Conservation (phyloP, 2,329 filamentous ascomycete species). For the Trichoderma aggressivum region DNA sequence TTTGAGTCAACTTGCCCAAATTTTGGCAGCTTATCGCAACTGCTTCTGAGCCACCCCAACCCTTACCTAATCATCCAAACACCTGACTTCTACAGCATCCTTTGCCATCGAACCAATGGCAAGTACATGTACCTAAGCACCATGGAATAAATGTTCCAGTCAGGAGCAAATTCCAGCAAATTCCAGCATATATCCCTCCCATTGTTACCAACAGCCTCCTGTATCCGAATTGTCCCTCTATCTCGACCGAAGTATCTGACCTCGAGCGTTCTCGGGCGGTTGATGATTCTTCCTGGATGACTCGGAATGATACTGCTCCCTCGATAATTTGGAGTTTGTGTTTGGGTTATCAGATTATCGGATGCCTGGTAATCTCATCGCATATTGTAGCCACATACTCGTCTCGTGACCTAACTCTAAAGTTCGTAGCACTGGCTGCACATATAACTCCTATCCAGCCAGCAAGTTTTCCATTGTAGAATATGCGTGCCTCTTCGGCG, state of each 20-base stretch:
- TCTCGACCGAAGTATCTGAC: neutral
- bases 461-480: neutral
- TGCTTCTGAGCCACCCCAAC: neutral
- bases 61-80: neutral
- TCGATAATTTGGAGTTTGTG: neutral
- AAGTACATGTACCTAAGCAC: neutral
- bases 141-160: neutral
- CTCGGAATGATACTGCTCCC: neutral
- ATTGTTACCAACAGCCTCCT: neutral
- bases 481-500: neutral
- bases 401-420: neutral
- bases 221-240: neutral
- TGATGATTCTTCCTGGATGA: neutral
- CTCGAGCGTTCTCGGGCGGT: neutral
- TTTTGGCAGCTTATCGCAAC: neutral
- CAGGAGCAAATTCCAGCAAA: neutral
- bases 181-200: neutral
- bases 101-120: neutral
- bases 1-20: neutral
- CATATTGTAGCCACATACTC: neutral
- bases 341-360: neutral
- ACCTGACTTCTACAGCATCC: neutral
- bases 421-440: neutral
- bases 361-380: neutral
- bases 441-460: neutral